Percentiles rank a stretch among this genome's conserved stretches.
These are phyloP conservation scores for grape (Vitis vinifera) DNA, from an alignment of 164 flowering plant species.

Conservation along the genomic window ASM3070453v1 NC_081818.1:24497001-24497500, in stretches of 20 bases:
- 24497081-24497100: conserved; percentile 72
- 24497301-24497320: conserved; percentile 74
- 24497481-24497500: no score
- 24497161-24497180: not conserved
- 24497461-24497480: no score
- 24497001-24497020: no score
- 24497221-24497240: conserved; percentile 1
- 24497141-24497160: no score
- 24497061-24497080: conserved; percentile 52
- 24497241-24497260: conserved; percentile 54
- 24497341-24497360: conserved; percentile 21
- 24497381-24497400: conserved; percentile 36
- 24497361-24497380: conserved; percentile 26
- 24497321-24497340: conserved; percentile 62
- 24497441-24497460: no score
- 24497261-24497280: conserved; percentile 58
- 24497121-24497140: conserved; percentile 53
- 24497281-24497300: conserved; percentile 64
- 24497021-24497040: conserved; percentile 20
- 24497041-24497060: conserved; percentile 33
- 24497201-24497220: conserved; percentile 3
- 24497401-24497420: conserved; percentile 63
- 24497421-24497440: no score
- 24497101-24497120: conserved; percentile 60
- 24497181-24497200: not conserved